These are phyloP conservation scores for Candida sithepensis DNA, from an alignment of 805 yeast genomes.

Conservation along the genomic window DNA sequence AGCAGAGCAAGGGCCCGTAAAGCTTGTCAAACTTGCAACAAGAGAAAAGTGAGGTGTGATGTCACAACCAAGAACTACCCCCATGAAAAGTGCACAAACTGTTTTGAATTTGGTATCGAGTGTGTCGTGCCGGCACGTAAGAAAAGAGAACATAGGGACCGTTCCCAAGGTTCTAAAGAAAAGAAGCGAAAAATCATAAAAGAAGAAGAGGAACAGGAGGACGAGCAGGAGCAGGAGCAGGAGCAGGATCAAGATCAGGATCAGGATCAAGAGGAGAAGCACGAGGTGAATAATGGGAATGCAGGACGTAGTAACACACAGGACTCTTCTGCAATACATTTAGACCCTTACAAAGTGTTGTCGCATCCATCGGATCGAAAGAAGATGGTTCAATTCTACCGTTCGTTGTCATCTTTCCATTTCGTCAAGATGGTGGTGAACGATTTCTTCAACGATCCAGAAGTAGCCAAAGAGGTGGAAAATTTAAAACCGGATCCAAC, in stretches of 20 bases:
- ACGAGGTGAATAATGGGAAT: too few species aligned
- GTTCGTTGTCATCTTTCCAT: background rate
- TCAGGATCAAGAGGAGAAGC: too few species aligned
- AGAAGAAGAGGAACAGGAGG: too few species aligned
- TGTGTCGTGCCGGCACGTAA: constrained; percentile 2
- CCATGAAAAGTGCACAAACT: constrained; percentile 1
- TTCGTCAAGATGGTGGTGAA: background rate
- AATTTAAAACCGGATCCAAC: constrained; percentile 20
- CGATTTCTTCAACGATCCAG: constrained; percentile 2
- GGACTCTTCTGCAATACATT: too few species aligned
- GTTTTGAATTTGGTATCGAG: constrained; percentile 3
- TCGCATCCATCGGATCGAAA: background rate
- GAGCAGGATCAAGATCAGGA: too few species aligned
- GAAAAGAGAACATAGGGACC: background rate
- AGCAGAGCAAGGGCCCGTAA: constrained; percentile 2
- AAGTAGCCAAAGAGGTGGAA: background rate
- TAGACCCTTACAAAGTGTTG: too few species aligned
- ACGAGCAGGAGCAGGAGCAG: too few species aligned
- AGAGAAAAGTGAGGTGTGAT: constrained; percentile 4
- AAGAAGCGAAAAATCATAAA: too few species aligned
- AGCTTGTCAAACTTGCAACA: constrained; percentile 5
- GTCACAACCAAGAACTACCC: constrained; percentile 1
- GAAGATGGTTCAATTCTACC: constrained; percentile 1
- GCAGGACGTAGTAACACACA: too few species aligned
- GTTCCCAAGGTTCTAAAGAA: background rate